These are phyloP conservation scores for Uronychia setigera DNA, from an alignment of 73 alveolate genomes.

Conservation along the genomic window DNA sequence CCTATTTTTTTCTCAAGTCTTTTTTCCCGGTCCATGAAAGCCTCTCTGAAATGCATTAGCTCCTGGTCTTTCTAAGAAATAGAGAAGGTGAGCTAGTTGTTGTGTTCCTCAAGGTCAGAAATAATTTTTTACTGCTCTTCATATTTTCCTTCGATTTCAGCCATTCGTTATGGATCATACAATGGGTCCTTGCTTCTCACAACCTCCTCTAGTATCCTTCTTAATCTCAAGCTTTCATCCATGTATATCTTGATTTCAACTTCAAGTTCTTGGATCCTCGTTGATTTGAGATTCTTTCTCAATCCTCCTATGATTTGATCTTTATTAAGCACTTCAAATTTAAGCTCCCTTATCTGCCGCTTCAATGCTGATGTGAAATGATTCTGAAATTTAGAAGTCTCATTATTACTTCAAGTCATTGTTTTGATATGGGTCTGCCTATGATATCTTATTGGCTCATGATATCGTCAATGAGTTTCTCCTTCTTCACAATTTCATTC, in stretches of 20 bases:
- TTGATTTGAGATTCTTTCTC: slow-evolving; percentile 49
- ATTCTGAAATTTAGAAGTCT: neutral
- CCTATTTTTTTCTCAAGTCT: neutral
- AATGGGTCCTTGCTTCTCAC: slow-evolving; percentile 51
- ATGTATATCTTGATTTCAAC: slow-evolving; percentile 59
- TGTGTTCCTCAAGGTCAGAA: slow-evolving; percentile 14
- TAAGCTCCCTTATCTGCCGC: slow-evolving; percentile 64
- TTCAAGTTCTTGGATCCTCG: slow-evolving; percentile 62
- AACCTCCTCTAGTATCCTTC: slow-evolving; percentile 59
- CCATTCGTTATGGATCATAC: slow-evolving; percentile 44
- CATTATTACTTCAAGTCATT: neutral
- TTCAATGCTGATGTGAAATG: slow-evolving; percentile 29
- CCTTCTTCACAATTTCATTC: slow-evolving; percentile 42
- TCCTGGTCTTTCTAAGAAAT: slow-evolving; percentile 41
- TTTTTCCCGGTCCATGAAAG: neutral
- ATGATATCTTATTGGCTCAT: slow-evolving; percentile 5
- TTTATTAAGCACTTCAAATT: neutral
- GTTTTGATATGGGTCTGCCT: neutral
- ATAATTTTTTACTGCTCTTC: slow-evolving; percentile 22
- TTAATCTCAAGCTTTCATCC: slow-evolving; percentile 69
- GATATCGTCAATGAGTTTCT: slow-evolving; percentile 38
- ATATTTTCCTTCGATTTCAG: slow-evolving; percentile 30
- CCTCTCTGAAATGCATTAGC: neutral
- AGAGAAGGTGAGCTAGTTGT: slow-evolving; percentile 12
- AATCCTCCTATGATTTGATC: slow-evolving; percentile 37